Base-by-base conservation (phyloP, 495 filamentous ascomycete species). In the Umbilicaria muhlenbergii region DNA sequence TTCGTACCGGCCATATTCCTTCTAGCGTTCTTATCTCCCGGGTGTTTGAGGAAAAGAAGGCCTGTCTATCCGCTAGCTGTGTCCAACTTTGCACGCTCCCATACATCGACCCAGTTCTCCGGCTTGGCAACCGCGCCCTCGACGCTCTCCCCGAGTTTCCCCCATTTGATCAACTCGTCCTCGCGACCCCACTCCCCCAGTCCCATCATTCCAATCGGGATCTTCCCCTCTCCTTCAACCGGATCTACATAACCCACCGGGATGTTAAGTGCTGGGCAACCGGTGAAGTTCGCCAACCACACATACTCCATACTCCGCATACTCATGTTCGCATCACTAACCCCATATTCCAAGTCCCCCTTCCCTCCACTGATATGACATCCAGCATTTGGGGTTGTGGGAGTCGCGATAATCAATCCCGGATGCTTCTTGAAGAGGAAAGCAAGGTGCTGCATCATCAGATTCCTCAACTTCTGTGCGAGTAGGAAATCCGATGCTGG, bases 131-230 rank as follows among this genome's bases (percentile, higher is more conserved):
- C 52, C 41, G 66, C 58, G 13, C 60, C 62, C 19, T 62, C 41
- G 52, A 76, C 38, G 57, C 62, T 53, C 64, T 93, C 85, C 0
- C 67, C 70, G 53, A 83, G 78, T 44, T 70, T 71, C 39, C 83
- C 86, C 64, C 80, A 87, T 41, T 63, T 73, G 38, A 95, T 61
- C 56, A 94, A 58, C 34, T 70, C 72, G 51, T 92, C 86, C 58
- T 95, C 89, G 11, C 58, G 65, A 0, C 86, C 86, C 89, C 89
- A 94, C 60, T 93, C 83, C 0, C 71, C 77, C 76, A 89, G 83
- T 2, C 77, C 89, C 83, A 88, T 89, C 43, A 94, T 44, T n/a
- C 86, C 86, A 18, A 94, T 68, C 0, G 89, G 87, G 11, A 86
- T 62, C 32, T 63, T 65, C 43, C 71, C 62, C 42, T 67, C 48